phyloP scores from a whole-genome alignment of 495 filamentous ascomycete species.

The Aspergillus nidulans region DNA sequence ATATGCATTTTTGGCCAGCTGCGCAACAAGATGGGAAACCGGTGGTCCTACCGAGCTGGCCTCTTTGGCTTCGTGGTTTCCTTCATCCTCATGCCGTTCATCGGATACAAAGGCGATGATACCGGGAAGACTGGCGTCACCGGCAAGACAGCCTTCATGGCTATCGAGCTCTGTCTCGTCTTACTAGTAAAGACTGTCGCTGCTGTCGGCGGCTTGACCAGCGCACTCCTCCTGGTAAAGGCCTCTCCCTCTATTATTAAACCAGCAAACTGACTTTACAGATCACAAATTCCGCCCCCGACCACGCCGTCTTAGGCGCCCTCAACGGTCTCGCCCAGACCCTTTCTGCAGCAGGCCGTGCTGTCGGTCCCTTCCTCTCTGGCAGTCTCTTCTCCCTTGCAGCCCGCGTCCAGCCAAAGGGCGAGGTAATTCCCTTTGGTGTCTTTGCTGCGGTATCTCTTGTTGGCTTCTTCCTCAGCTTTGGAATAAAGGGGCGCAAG shows the following conservation, averaged over 20 bases:
- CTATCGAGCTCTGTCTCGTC: slow-evolving; percentile 67
- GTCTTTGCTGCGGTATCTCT: slow-evolving; percentile 76
- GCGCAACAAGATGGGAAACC: slow-evolving; percentile 78
- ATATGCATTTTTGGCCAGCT: slow-evolving; percentile 74
- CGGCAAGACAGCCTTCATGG: slow-evolving; percentile 59
- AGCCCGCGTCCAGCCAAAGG: slow-evolving; percentile 64
- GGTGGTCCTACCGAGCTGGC: slow-evolving; percentile 71
- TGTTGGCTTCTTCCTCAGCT: slow-evolving; percentile 69
- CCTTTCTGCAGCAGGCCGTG: slow-evolving; percentile 83
- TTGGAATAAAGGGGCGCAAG: slow-evolving; percentile 58
- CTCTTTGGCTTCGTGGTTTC: slow-evolving; percentile 78
- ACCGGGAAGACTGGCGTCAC: slow-evolving; percentile 34
- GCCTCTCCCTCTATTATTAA: neutral
- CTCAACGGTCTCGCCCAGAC: slow-evolving; percentile 94
- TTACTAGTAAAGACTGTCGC: slow-evolving; percentile 85
- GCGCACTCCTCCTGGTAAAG: slow-evolving; percentile 75
- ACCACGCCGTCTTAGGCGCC: slow-evolving; percentile 79
- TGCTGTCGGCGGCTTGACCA: slow-evolving; percentile 83
- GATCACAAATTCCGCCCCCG: slow-evolving; percentile 91
- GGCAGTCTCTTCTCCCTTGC: slow-evolving; percentile 77
- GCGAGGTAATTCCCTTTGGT: slow-evolving; percentile 80
- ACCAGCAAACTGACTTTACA: slow-evolving; percentile 33
- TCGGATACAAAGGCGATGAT: slow-evolving; percentile 66
- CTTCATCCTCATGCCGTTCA: slow-evolving; percentile 84
- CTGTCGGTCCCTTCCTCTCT: slow-evolving; percentile 82